These are phyloP conservation scores for Taphrina populina DNA, from an alignment of 1,139 yeast genomes.

Conservation along the genomic window DNA sequence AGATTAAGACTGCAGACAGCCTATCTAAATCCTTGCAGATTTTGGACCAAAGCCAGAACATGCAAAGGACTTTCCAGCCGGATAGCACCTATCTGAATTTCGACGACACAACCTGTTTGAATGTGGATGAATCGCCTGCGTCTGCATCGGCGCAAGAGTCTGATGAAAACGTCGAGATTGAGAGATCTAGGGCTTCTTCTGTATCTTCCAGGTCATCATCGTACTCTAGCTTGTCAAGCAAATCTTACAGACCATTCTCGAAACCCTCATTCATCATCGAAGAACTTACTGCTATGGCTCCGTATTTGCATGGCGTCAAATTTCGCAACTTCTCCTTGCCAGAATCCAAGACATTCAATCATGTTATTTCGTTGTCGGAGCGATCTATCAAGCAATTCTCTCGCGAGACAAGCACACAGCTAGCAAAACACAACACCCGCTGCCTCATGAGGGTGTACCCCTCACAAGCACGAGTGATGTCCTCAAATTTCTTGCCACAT, in stretches of 20 bases:
- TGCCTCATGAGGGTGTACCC: constrained; percentile 87
- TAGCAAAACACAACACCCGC: constrained; percentile 73
- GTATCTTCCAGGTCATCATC: constrained; percentile 23
- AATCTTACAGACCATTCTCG: constrained; percentile 1
- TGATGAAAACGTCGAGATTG: neutral
- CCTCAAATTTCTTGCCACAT: constrained; percentile 78
- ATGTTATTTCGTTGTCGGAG: constrained; percentile 84
- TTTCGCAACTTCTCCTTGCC: constrained; percentile 82
- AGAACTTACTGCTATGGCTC: constrained; percentile 49
- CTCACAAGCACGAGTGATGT: constrained; percentile 67
- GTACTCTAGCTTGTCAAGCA: constrained; percentile 1
- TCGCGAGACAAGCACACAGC: constrained; percentile 56
- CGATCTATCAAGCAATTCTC: constrained; percentile 62
- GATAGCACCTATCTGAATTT: neutral
- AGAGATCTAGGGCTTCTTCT: constrained; percentile 21
- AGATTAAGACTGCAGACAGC: constrained; percentile 52
- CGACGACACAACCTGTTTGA: neutral
- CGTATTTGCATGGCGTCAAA: constrained; percentile 70
- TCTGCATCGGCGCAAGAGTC: constrained; percentile 23
- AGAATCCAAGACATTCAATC: constrained; percentile 76
- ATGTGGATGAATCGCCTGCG: constrained; percentile 3
- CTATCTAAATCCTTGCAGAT: neutral
- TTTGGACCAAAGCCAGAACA: neutral
- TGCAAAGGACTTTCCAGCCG: neutral
- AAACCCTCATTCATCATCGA: constrained; percentile 1